These are phyloP conservation scores for Grigorovia transvaalensis DNA, from an alignment of 805 yeast species.

Conservation along the genomic window DNA sequence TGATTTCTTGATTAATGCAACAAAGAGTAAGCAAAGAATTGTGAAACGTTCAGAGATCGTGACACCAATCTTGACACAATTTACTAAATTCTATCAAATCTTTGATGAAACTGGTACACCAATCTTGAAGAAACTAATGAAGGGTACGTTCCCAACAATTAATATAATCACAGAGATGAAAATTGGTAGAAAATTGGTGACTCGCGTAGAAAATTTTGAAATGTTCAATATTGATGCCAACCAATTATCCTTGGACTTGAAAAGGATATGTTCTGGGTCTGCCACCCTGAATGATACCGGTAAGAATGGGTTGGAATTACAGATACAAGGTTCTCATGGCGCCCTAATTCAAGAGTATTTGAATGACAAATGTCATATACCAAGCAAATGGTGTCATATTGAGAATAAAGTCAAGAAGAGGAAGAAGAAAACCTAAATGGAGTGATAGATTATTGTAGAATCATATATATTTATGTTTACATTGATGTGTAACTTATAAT, in stretches of 20 bases:
- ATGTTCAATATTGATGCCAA: slow-evolving; percentile 54
- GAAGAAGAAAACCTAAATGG: slow-evolving; percentile 24
- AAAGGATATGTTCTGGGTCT: slow-evolving; percentile 81
- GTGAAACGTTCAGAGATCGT: slow-evolving; percentile 36
- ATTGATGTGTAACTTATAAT: no score
- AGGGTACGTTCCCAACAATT: slow-evolving; percentile 62
- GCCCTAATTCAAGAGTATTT: slow-evolving; percentile 49
- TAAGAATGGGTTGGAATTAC: slow-evolving; percentile 39
- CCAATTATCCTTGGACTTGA: slow-evolving; percentile 55
- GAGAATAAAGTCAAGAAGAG: slow-evolving; percentile 54
- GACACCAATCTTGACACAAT: slow-evolving; percentile 36
- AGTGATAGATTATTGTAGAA: no score
- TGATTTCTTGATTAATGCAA: slow-evolving; percentile 36
- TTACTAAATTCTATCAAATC: slow-evolving; percentile 42
- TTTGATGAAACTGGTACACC: slow-evolving; percentile 30
- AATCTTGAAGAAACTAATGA: slow-evolving; percentile 37
- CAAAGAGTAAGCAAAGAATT: slow-evolving; percentile 20
- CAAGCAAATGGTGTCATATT: slow-evolving; percentile 51
- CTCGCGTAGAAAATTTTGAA: slow-evolving; percentile 63
- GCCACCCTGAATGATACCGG: slow-evolving; percentile 54
- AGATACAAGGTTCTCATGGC: slow-evolving; percentile 87
- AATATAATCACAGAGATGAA: slow-evolving; percentile 61
- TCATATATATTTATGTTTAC: no score
- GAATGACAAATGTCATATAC: slow-evolving; percentile 47
- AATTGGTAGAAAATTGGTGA: slow-evolving; percentile 72